Conservation (phyloP, 805 yeast species). For the Wickerhamiella siamensis region DNA sequence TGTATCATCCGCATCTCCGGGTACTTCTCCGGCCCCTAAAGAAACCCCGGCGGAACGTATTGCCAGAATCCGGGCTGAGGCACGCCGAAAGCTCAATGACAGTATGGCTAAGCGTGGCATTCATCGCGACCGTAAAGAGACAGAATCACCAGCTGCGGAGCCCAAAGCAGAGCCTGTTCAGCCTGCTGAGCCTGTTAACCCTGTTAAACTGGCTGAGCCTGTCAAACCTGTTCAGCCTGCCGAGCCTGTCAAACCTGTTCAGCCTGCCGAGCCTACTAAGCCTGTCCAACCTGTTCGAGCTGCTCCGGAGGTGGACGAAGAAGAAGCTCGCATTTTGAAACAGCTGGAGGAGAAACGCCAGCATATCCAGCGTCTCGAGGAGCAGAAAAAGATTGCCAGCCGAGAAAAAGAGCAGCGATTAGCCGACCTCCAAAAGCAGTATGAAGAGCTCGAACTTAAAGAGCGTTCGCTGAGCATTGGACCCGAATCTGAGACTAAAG, state of each 20-base stretch:
- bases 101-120: conserved; percentile 20
- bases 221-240: background rate
- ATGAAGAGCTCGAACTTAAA: conserved; percentile 18
- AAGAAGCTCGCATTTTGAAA: conserved; percentile 27
- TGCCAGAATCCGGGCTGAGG: conserved; percentile 21
- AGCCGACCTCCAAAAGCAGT: conserved; percentile 17
- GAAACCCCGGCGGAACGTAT: conserved; percentile 19
- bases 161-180: conserved; percentile 3
- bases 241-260: conserved; percentile 2
- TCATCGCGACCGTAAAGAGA: conserved; percentile 3
- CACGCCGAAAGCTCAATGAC: conserved; percentile 18
- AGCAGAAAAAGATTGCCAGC: conserved; percentile 20
- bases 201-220: background rate
- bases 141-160: conserved; percentile 1
- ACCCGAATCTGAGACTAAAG: conserved; percentile 1
- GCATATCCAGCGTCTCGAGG: conserved; percentile 25
- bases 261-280: background rate
- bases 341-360: conserved; percentile 28
- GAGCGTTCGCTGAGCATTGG: conserved; percentile 14
- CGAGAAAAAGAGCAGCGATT: conserved; percentile 22
- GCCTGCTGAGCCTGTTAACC: background rate
- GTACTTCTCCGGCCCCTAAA: conserved; percentile 3
- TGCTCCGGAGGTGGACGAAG: conserved; percentile 26
- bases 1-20: background rate
- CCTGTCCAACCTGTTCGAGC: background rate